Conservation (phyloP, 305 asterid genomes). For the Solanum hybrid region DNA sequence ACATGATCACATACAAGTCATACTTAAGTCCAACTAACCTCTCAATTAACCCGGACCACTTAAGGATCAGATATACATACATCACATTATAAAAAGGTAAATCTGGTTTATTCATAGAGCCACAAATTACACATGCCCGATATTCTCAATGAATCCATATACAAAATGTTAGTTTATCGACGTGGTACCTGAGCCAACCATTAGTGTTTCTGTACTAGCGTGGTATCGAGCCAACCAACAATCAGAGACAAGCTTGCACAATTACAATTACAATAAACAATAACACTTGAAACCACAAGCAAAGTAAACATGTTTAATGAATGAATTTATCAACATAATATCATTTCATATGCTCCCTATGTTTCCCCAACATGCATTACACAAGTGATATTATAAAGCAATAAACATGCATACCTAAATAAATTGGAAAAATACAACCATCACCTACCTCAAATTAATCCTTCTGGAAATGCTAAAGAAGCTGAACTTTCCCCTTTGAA, state of each 20-base stretch:
- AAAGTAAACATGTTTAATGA: neutral
- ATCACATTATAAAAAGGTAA: neutral
- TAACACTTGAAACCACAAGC: neutral
- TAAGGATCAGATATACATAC: neutral
- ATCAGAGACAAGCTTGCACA: neutral
- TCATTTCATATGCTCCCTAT: neutral
- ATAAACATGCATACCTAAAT: too few relatives aligned
- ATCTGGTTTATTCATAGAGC: neutral
- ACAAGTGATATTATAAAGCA: neutral
- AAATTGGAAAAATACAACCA: neutral
- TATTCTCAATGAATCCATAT: neutral
- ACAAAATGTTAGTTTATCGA: neutral
- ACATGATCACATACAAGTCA: too few relatives aligned
- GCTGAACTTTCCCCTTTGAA: neutral
- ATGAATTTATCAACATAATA: neutral
- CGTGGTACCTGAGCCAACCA: neutral
- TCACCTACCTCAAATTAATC: neutral
- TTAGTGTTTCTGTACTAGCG: neutral
- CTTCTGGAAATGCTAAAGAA: neutral
- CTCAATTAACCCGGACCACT: neutral
- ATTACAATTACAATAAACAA: too few relatives aligned
- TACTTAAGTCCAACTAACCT: neutral
- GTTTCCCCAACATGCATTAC: neutral
- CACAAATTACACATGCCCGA: neutral
- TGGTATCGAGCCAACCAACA: neutral